phyloP scores from a whole-genome alignment of 2,329 filamentous ascomycete species.

The Verticillium zaregamsianum region DNA sequence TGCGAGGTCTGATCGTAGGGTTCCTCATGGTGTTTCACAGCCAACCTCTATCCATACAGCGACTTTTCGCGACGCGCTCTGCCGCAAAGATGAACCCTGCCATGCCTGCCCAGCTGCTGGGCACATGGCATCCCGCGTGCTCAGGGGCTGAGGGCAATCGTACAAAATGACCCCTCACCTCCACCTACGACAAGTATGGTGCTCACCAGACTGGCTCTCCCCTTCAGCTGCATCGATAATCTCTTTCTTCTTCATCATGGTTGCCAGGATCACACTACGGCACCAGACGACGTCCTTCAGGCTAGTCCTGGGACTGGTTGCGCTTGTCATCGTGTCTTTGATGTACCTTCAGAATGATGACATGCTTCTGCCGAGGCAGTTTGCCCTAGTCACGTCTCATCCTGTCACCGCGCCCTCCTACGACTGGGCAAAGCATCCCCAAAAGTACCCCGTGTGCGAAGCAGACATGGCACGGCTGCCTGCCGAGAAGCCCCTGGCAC shows the following conservation, averaged over 20 bases:
- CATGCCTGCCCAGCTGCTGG: background rate
- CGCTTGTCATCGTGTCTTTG: background rate
- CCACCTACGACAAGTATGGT: no score
- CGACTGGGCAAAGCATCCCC: background rate
- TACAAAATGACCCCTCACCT: background rate
- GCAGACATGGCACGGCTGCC: slow-evolving; percentile 14
- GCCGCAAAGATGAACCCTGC: background rate
- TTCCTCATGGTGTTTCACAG: background rate
- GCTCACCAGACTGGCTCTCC: background rate
- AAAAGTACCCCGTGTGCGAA: slow-evolving; percentile 9
- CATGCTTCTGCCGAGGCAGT: background rate
- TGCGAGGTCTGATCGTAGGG: background rate
- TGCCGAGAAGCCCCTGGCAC: slow-evolving; percentile 1
- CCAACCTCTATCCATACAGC: background rate
- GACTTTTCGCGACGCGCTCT: background rate
- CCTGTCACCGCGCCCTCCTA: background rate
- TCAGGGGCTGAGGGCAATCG: background rate
- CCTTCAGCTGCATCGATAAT: background rate
- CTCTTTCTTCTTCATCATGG: background rate
- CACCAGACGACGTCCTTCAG: background rate
- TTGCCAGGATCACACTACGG: background rate
- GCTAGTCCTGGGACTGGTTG: slow-evolving; percentile 1
- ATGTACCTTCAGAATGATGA: background rate
- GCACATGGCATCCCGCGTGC: background rate
- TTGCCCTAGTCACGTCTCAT: background rate